A percentile compares a stretch with the other conserved stretches of the same genome.
These are phyloP conservation scores for Pichia ethanolica DNA, from an alignment of 805 yeast species.

Conservation along the genomic window DNA sequence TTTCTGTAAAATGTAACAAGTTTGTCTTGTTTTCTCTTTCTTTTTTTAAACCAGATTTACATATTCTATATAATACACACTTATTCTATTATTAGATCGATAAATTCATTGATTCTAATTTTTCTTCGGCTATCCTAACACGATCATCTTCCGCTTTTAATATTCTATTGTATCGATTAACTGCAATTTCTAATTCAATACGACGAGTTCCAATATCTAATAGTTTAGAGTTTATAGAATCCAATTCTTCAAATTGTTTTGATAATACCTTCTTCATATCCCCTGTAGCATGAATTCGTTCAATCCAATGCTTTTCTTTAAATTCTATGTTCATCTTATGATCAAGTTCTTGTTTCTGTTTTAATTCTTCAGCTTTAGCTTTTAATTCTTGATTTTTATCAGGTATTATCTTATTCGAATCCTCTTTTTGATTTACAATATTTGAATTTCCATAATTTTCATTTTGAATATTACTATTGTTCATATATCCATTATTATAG, in stretches of 20 bases:
- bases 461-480: too few species aligned
- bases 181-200: constrained; percentile 23
- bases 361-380: neutral
- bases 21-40: too few species aligned
- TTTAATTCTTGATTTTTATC: neutral
- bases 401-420: neutral
- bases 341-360: constrained; percentile 2
- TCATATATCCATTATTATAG: too few species aligned
- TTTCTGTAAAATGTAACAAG: too few species aligned
- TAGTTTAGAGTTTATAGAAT: constrained; percentile 16
- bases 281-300: constrained; percentile 19
- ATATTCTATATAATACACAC: too few species aligned
- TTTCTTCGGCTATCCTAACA: constrained; percentile 31
- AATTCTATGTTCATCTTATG: constrained; percentile 5
- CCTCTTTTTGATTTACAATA: neutral
- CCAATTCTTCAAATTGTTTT: constrained; percentile 19
- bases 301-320: constrained; percentile 25
- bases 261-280: constrained; percentile 12
- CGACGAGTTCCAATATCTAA: constrained; percentile 12
- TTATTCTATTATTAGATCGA: neutral
- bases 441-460: neutral
- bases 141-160: constrained; percentile 21
- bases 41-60: too few species aligned
- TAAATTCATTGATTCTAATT: constrained; percentile 39
- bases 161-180: constrained; percentile 20